A percentile compares a stretch with the other conserved stretches of the same genome.
These are phyloP conservation scores for Cladosporium oxysporum DNA, from an alignment of 2,329 filamentous ascomycete genomes.

Conservation along the genomic window DNA sequence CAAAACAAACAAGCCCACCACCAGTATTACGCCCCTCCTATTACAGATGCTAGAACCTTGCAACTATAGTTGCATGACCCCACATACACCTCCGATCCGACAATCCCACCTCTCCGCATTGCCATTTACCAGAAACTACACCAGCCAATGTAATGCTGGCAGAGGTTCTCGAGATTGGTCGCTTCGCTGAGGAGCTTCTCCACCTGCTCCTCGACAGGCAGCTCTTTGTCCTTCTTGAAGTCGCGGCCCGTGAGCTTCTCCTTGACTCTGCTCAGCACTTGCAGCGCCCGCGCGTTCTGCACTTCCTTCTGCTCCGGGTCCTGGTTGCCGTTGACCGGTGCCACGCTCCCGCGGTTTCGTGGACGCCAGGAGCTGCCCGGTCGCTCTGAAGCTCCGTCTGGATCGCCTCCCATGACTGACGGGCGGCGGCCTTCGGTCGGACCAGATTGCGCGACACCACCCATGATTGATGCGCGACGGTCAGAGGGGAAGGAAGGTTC, in stretches of 20 bases:
- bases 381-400: constrained; percentile 29
- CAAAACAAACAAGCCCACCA: neutral
- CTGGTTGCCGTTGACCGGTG: constrained; percentile 36
- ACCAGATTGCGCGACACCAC: constrained; percentile 39
- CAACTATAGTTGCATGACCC: neutral
- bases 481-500: constrained; percentile 62
- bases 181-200: constrained; percentile 94
- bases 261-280: constrained; percentile 87
- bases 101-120: neutral
- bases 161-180: constrained; percentile 94
- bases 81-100: neutral
- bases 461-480: constrained; percentile 61
- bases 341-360: constrained; percentile 31
- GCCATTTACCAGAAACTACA: constrained; percentile 84
- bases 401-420: constrained; percentile 36
- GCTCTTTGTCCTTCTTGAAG: constrained; percentile 82
- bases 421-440: constrained; percentile 31
- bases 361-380: constrained; percentile 35
- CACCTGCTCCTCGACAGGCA: constrained; percentile 84
- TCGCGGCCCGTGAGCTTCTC: constrained; percentile 95
- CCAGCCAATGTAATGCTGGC: constrained; percentile 99
- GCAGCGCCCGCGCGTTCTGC: constrained; percentile 88
- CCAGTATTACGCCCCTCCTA: neutral
- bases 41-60: neutral
- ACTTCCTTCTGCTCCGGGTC: constrained; percentile 63